Base-by-base conservation (phyloP, 164 flowering plant genomes). In the Aristolochia contorta region DNA sequence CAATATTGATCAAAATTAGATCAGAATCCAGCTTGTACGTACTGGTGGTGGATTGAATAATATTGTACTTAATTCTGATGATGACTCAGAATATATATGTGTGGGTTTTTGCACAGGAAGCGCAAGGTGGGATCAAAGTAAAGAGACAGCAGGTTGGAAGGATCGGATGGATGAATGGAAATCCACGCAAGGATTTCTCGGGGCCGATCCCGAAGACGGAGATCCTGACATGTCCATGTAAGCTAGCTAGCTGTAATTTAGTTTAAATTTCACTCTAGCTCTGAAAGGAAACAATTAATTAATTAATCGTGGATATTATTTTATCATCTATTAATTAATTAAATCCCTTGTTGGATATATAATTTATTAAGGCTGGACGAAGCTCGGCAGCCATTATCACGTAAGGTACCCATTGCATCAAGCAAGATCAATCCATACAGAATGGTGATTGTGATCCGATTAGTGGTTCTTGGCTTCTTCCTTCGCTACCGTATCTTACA, bases 141-240 rank as follows among this genome's bases (percentile, higher is more conserved):
- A 81, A 67, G 96, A 86, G 53, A 81, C 69, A 61, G 93, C 69
- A 61, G 93, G 87, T 19, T 86, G 97, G 96, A 86, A 82, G 65
- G 98, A 89, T 14, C 67, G 90, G 22, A 89, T 81, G 90, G 97
- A 90, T 62, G 97, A 93, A 6, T 88, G 97, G 90, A 90, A 88
- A 75, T 30, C 83, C 71, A 90, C 84, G 71, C 99, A 93, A 65
- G 97, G 97, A 22, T 78, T 82, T 59, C 72, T 86, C 12, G 89
- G 82, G 30, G 73, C 75, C 9, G 95, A 90, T 23, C 62, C 59
- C 12, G 87, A 86, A 23, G 88, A 84, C 30, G 68, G 67, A 16
- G 99, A 88, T 49, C 76, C 82, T 0, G 97, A 88, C 64, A 82
- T 81, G 86, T 76, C 85, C 57, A 67, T 86, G 96, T 90, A 81